A percentile compares a stretch with the other conserved stretches of the same genome.
phyloP scores from a whole-genome alignment of 1,284 basidiomycete species.

The Coniferiporia sulphurascens region DNA sequence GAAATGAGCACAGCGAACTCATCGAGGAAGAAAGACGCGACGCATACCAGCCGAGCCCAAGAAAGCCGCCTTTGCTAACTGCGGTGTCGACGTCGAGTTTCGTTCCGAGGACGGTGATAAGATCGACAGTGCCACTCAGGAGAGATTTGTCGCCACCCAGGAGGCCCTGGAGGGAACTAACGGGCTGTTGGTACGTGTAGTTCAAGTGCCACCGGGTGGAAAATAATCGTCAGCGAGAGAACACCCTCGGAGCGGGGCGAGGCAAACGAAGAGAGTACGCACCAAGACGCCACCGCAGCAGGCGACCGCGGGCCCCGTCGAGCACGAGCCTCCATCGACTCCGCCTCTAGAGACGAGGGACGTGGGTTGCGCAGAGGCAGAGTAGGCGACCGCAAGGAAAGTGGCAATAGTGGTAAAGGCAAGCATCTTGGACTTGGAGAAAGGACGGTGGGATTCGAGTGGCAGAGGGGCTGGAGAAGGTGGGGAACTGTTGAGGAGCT shows the following conservation, averaged over 20 bases:
- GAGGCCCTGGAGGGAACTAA: background rate
- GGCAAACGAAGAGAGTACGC: background rate
- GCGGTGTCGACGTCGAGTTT: background rate
- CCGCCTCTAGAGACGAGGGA: background rate
- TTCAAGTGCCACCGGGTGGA: too few species aligned
- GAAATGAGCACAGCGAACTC: background rate
- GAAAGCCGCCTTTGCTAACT: background rate
- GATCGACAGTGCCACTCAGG: background rate
- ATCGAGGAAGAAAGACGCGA: background rate
- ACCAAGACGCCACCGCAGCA: slow-evolving; percentile 14
- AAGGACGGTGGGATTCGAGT: background rate
- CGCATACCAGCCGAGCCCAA: slow-evolving; percentile 12
- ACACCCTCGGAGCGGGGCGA: background rate
- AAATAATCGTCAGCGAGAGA: too few species aligned
- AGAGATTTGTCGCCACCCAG: background rate
- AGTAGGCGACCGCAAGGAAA: slow-evolving; percentile 11
- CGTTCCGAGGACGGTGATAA: background rate
- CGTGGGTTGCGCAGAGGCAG: background rate
- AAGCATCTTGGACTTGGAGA: background rate
- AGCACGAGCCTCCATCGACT: slow-evolving; percentile 1
- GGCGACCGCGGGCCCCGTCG: background rate
- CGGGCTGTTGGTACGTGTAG: too few species aligned
- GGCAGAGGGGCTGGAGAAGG: background rate
- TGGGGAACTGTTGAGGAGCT: too few species aligned
- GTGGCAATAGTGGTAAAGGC: slow-evolving; percentile 10